A percentile compares a stretch with the other conserved stretches of the same genome.
Evolutionary conservation across 2,329 filamentous ascomycete genomes (phyloP).

Genomic region (Sclerotinia minor): DNA sequence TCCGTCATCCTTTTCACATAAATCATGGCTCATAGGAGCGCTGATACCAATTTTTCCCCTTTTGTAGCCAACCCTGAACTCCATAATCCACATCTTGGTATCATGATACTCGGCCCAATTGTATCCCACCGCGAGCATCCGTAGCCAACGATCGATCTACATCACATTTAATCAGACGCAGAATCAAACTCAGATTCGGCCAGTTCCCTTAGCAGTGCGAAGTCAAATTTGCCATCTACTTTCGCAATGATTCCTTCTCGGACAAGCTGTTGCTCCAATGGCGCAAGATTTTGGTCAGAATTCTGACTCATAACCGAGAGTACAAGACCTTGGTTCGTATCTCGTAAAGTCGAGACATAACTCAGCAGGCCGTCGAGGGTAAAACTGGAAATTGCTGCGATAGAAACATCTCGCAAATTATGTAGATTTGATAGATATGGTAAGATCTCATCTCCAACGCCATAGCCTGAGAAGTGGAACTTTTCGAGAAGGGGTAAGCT

Average conservation of each 20-base stretch:
- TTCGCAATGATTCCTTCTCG: constrained; percentile 36
- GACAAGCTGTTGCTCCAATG: constrained; percentile 37
- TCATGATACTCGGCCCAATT: background rate
- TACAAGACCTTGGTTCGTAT: constrained; percentile 40
- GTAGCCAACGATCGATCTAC: background rate
- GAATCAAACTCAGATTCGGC: constrained; percentile 38
- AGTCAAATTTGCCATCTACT: constrained; percentile 43
- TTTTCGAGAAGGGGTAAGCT: constrained; percentile 51
- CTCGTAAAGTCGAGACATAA: constrained; percentile 45
- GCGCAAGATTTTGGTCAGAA: constrained; percentile 36
- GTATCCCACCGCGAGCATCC: background rate
- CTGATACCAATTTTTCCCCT: too few relatives aligned
- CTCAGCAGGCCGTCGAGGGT: constrained; percentile 50
- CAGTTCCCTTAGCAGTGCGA: constrained; percentile 37
- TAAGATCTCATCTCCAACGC: constrained; percentile 52
- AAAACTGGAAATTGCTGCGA: constrained; percentile 58
- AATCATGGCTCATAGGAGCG: background rate
- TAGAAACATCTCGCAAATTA: constrained; percentile 53
- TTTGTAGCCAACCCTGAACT: background rate
- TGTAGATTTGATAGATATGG: constrained; percentile 47
- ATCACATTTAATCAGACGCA: constrained; percentile 36
- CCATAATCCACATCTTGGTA: background rate
- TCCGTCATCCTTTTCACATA: background rate
- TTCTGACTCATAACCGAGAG: constrained; percentile 42
- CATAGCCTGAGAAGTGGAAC: constrained; percentile 56